phyloP scores from a whole-genome alignment of 208 protist species.

The Leishmania turanica region DNA sequence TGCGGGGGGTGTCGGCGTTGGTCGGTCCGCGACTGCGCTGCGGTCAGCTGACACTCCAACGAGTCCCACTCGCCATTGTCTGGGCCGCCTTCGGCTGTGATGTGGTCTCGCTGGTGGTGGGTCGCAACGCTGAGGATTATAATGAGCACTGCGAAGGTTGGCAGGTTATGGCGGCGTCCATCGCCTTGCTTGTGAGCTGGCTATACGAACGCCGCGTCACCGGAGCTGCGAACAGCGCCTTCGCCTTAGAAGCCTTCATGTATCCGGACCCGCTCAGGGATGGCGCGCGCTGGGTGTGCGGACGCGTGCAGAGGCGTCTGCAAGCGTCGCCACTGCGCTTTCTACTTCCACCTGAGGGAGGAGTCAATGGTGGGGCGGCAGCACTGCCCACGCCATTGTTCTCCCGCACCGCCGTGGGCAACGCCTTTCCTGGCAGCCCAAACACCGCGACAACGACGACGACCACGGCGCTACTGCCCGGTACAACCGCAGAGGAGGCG shows the following conservation, averaged over 20 bases:
- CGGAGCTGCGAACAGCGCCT: slow-evolving; percentile 7
- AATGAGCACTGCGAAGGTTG: background rate
- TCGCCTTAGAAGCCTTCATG: slow-evolving; percentile 32
- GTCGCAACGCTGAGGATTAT: background rate
- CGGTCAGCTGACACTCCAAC: slow-evolving; percentile 21
- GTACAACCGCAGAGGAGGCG: slow-evolving; percentile 76
- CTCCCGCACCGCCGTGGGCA: background rate
- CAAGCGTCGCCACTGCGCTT: background rate
- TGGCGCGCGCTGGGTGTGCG: slow-evolving; percentile 12
- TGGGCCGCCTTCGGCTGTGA: slow-evolving; percentile 5
- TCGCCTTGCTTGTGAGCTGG: slow-evolving; percentile 32
- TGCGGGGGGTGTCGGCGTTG: slow-evolving; percentile 4
- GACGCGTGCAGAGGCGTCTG: background rate
- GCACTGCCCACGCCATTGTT: slow-evolving; percentile 22
- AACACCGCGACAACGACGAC: background rate
- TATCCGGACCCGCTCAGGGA: slow-evolving; percentile 21
- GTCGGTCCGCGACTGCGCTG: background rate
- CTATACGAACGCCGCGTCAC: slow-evolving; percentile 25
- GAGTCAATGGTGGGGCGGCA: slow-evolving; percentile 6
- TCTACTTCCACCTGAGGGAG: slow-evolving; percentile 14
- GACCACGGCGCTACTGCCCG: slow-evolving; percentile 47
- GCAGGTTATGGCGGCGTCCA: slow-evolving; percentile 2
- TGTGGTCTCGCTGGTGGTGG: background rate
- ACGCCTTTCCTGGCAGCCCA: background rate
- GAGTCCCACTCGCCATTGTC: slow-evolving; percentile 19